Base-by-base conservation (phyloP, 2,329 filamentous ascomycete genomes). In the Byssothecium circinans region DNA sequence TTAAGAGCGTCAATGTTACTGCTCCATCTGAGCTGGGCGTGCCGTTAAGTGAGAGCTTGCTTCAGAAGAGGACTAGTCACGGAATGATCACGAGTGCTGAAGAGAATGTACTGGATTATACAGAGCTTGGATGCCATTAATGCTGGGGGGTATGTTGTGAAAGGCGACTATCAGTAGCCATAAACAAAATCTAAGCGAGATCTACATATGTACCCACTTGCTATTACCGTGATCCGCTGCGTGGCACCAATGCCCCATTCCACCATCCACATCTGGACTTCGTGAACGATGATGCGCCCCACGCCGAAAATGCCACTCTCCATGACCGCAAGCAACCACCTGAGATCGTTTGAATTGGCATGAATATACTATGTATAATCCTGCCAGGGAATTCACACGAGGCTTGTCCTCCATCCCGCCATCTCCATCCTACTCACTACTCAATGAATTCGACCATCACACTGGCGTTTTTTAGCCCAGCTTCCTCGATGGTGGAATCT, bases 401-500 rank as follows among this genome's bases (percentile, higher is more conserved):
- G 11, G 32, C 55, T 34, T 39, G n/a, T n/a, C n/a, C n/a, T n/a
- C n/a, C n/a, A n/a, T n/a, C n/a, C n/a, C n/a, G n/a, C n/a, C n/a
- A n/a, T n/a, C n/a, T n/a, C n/a, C n/a, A n/a, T n/a, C n/a, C n/a
- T 29, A 37, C 10, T 49, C 32, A 23, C 35, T 39, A 59, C 35
- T 69, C 67, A 10, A 65, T 48, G 64, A 91, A 95, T 70, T 96
- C 94, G 58, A 99, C 86, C 89, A 96, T 96, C 7, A 99, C 87
- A 0, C 91, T 96, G 3, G 88, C 91, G 65, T 95, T 92, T 77
- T 94, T 95, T 60, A 99, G 72, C 0, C 91, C 90, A 0, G 87
- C 89, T 64, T 90, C 86, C 57, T 83, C 83, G 50, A 99, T 88
- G 1, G 84, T 89, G 55, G 80, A 75, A 39, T 91, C 86, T 40